Evolutionary conservation across 139 green algal genomes (phyloP).

Genomic region (Haematococcus lacustris): DNA sequence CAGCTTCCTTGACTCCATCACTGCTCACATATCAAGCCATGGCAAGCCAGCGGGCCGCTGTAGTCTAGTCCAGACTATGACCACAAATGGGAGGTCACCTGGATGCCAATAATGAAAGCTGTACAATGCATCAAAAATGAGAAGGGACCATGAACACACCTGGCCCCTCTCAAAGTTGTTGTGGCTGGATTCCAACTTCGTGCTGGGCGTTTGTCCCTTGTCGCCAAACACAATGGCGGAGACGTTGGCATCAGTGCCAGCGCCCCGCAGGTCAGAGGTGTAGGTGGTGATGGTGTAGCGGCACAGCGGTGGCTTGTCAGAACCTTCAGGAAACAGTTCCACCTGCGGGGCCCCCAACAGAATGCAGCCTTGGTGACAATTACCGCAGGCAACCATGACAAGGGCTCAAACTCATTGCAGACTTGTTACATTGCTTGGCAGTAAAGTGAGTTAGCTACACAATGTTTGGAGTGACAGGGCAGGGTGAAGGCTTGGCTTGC

Average conservation of each 20-base stretch:
- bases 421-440: not conserved
- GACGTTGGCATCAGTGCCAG: conserved; percentile 48
- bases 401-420: not conserved
- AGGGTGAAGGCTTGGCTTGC: not conserved
- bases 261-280: conserved; percentile 43
- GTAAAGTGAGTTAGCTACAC: not conserved
- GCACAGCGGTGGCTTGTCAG: conserved; percentile 1
- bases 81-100: no score
- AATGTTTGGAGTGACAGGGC: not conserved
- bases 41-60: no score
- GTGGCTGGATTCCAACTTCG: conserved; percentile 20
- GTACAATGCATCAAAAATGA: no score
- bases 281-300: conserved; percentile 41
- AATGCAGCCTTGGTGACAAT: not conserved
- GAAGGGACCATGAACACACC: no score
- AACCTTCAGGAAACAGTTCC: conserved; percentile 21
- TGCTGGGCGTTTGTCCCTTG: conserved; percentile 32
- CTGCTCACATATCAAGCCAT: no score
- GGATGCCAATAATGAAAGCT: no score
- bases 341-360: conserved; percentile 1
- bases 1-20: no score
- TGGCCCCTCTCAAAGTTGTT: conserved; percentile 29
- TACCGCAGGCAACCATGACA: not conserved
- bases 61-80: no score
- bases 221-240: conserved; percentile 39